Percentiles rank a stretch among this genome's conserved stretches.
Evolutionary conservation across 2,329 filamentous ascomycete genomes (phyloP).

Genomic region (Blumeriella jaapii): DNA sequence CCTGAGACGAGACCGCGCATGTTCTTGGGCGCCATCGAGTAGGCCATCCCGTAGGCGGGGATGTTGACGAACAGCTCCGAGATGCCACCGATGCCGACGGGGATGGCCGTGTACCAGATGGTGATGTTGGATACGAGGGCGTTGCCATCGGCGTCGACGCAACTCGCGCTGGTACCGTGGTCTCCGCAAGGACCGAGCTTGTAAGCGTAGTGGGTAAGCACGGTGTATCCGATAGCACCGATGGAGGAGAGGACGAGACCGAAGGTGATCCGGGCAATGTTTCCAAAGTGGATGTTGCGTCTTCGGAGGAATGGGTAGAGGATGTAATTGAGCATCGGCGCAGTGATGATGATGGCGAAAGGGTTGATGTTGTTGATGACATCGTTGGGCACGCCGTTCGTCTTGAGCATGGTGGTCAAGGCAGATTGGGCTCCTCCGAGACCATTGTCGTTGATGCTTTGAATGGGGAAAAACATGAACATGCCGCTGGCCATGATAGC

Average conservation of each 20-base stretch:
- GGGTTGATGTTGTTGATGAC: slow-evolving; percentile 67
- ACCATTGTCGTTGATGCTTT: slow-evolving; percentile 29
- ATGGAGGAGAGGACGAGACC: slow-evolving; percentile 56
- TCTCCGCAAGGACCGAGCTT: slow-evolving; percentile 45
- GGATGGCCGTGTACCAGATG: slow-evolving; percentile 41
- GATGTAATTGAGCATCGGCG: slow-evolving; percentile 55
- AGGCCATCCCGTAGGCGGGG: slow-evolving; percentile 40
- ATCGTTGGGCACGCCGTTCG: slow-evolving; percentile 66
- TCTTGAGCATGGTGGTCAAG: slow-evolving; percentile 48
- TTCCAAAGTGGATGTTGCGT: slow-evolving; percentile 53
- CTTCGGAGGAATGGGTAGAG: slow-evolving; percentile 59
- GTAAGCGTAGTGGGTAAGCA: slow-evolving; percentile 54
- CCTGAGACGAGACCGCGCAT: slow-evolving; percentile 41
- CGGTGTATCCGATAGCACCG: slow-evolving; percentile 44
- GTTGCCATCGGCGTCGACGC: slow-evolving; percentile 13
- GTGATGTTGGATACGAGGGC: slow-evolving; percentile 18
- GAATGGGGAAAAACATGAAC: slow-evolving; percentile 43
- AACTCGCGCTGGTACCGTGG: slow-evolving; percentile 19
- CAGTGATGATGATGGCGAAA: slow-evolving; percentile 61
- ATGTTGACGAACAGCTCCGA: slow-evolving; percentile 41
- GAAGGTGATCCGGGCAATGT: slow-evolving; percentile 61
- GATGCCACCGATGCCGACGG: slow-evolving; percentile 40
- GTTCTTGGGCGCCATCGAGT: slow-evolving; percentile 38
- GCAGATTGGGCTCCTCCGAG: slow-evolving; percentile 39
- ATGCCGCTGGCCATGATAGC: slow-evolving; percentile 58